A percentile compares a stretch with the other conserved stretches of the same genome.
Conservation (phyloP, 2,329 filamentous ascomycete genomes). For the Ophiocordyceps camponoti-rufipedis region DNA sequence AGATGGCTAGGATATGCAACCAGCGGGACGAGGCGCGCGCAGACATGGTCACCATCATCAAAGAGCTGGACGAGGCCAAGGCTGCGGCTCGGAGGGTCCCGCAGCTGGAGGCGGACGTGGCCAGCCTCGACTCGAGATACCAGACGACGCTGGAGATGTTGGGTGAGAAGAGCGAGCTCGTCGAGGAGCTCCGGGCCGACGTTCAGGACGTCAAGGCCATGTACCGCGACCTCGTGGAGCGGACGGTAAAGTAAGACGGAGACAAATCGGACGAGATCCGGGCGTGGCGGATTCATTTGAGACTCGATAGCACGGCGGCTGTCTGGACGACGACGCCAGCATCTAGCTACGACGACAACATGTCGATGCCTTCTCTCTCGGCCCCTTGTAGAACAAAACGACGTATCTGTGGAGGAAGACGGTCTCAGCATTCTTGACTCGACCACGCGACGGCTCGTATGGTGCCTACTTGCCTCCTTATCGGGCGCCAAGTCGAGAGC, state of each 20-base stretch:
- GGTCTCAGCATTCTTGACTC: neutral
- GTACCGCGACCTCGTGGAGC: slow-evolving; percentile 82
- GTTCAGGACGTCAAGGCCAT: slow-evolving; percentile 89
- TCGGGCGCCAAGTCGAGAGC: slow-evolving; percentile 77
- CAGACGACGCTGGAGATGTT: slow-evolving; percentile 86
- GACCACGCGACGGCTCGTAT: neutral
- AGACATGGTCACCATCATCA: slow-evolving; percentile 82
- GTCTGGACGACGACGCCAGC: neutral
- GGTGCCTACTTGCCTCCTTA: slow-evolving; percentile 41
- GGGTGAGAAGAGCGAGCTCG: slow-evolving; percentile 89
- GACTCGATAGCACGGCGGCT: neutral
- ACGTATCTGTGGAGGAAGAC: slow-evolving; percentile 33
- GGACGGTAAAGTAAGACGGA: slow-evolving; percentile 44
- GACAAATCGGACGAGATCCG: neutral
- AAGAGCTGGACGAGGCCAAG: slow-evolving; percentile 58
- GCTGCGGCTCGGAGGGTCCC: slow-evolving; percentile 39
- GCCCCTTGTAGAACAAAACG: slow-evolving; percentile 62
- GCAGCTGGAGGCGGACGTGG: slow-evolving; percentile 49
- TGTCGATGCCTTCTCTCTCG: slow-evolving; percentile 66
- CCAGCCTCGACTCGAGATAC: slow-evolving; percentile 57
- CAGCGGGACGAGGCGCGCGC: slow-evolving; percentile 84
- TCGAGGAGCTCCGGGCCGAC: slow-evolving; percentile 79
- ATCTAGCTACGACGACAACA: slow-evolving; percentile 10
- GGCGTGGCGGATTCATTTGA: neutral
- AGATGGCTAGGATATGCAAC: slow-evolving; percentile 58